These are phyloP conservation scores for Capsella rubella DNA, from an alignment of 441 rosid species.

Conservation along the genomic window DNA sequence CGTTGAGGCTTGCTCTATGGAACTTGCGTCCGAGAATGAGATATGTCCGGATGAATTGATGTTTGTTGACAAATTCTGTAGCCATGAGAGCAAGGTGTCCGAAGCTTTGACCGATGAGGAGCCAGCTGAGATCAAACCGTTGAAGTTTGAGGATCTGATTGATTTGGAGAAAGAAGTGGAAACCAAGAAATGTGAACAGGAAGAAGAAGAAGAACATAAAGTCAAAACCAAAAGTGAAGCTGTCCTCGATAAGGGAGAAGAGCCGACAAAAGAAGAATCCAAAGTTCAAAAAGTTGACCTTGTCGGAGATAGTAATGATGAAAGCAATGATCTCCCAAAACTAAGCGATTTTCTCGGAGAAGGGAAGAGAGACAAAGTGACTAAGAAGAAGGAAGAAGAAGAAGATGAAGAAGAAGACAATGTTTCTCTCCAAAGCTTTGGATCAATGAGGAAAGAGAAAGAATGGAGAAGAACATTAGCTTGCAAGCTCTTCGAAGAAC, in stretches of 20 bases:
- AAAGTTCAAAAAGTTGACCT: conserved; percentile 47
- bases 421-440: conserved; percentile 55
- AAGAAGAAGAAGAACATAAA: conserved; percentile 51
- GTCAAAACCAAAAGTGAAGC: conserved; percentile 38
- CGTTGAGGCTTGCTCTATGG: conserved; percentile 53
- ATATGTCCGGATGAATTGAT: conserved; percentile 35
- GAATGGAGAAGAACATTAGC: conserved; percentile 97
- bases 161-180: conserved; percentile 26
- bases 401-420: conserved; percentile 38
- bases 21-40: conserved; percentile 34
- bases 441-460: conserved; percentile 84
- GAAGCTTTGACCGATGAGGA: conserved; percentile 22
- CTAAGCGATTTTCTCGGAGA: conserved; percentile 38
- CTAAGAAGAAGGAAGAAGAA: background rate
- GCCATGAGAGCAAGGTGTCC: conserved; percentile 38
- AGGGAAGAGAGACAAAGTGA: conserved; percentile 38
- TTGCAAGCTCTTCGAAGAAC: conserved; percentile 88
- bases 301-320: conserved; percentile 41
- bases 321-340: conserved; percentile 45
- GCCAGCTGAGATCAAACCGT: conserved; percentile 28
- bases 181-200: conserved; percentile 49
- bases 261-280: conserved; percentile 61
- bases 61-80: conserved; percentile 50
- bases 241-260: conserved; percentile 36
- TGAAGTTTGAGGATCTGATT: conserved; percentile 22